A percentile compares a stretch with the other conserved stretches of the same genome.
These are phyloP conservation scores for Alternaria arborescens DNA, from an alignment of 2,329 filamentous ascomycete genomes.

Conservation along the genomic window DNA sequence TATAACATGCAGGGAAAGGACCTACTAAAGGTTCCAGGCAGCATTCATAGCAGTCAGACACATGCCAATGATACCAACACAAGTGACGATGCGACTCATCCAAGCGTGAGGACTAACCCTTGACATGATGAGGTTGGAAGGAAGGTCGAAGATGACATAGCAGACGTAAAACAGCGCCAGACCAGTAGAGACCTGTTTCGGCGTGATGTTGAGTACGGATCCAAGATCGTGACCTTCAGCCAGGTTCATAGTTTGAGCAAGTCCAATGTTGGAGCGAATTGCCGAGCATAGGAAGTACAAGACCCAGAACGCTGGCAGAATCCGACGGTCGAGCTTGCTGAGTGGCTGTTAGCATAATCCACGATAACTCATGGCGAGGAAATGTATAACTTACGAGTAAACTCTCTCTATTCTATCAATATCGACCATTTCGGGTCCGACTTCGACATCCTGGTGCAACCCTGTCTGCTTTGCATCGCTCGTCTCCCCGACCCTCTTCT, in stretches of 20 bases:
- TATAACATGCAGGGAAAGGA: slow-evolving; percentile 14
- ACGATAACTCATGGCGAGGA: background rate
- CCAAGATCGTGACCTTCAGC: slow-evolving; percentile 76
- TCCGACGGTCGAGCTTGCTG: slow-evolving; percentile 66
- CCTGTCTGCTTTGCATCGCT: slow-evolving; percentile 34
- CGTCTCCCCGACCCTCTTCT: slow-evolving; percentile 31
- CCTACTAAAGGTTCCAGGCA: slow-evolving; percentile 83
- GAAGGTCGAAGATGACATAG: slow-evolving; percentile 89
- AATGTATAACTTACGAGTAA: slow-evolving; percentile 42
- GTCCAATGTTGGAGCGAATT: slow-evolving; percentile 88
- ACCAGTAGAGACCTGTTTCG: slow-evolving; percentile 82
- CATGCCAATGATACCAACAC: slow-evolving; percentile 82
- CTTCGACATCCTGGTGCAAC: slow-evolving; percentile 45
- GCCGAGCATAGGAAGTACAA: slow-evolving; percentile 93
- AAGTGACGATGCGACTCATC: slow-evolving; percentile 92
- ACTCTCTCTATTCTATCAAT: slow-evolving; percentile 50
- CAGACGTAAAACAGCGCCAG: slow-evolving; percentile 90
- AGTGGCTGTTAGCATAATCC: slow-evolving; percentile 12
- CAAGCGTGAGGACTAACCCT: slow-evolving; percentile 83
- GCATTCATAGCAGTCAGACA: slow-evolving; percentile 84
- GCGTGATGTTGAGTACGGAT: slow-evolving; percentile 71
- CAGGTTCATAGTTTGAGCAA: slow-evolving; percentile 93
- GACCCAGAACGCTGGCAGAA: slow-evolving; percentile 81
- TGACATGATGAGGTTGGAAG: slow-evolving; percentile 89
- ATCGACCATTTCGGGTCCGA: slow-evolving; percentile 42